Conservation (phyloP, 1,284 basidiomycete species). For the Tylopilus sp. region DNA sequence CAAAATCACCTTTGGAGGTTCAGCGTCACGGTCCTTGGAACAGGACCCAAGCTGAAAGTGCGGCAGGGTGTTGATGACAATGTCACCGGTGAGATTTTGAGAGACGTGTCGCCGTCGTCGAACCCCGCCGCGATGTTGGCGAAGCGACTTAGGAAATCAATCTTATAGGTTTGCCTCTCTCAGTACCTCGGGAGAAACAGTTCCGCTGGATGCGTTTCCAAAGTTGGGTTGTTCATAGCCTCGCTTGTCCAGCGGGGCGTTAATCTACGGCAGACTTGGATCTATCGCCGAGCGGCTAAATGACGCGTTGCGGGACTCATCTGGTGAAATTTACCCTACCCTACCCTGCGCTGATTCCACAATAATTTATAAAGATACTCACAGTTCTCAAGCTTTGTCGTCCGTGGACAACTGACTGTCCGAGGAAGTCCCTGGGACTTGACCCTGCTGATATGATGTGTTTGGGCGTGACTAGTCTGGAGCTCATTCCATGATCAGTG, state of each 20-base stretch:
- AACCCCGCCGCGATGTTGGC: background rate
- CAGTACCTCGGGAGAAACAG: background rate
- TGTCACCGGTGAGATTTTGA: too few species aligned
- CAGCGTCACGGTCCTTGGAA: too few species aligned
- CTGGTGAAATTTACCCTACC: slow-evolving; percentile 14
- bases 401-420: slow-evolving; percentile 2
- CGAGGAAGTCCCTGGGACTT: slow-evolving; percentile 6
- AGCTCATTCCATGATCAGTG: slow-evolving; percentile 12
- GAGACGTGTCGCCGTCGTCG: too few species aligned
- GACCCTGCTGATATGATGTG: slow-evolving; percentile 12
- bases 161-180: too few species aligned
- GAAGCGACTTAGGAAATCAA: too few species aligned
- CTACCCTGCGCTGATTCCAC: slow-evolving; percentile 5
- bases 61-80: too few species aligned
- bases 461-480: background rate
- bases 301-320: slow-evolving; percentile 19
- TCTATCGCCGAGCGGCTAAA: slow-evolving; percentile 2
- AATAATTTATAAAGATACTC: too few species aligned
- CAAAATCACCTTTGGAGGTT: too few species aligned
- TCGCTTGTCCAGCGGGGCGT: slow-evolving; percentile 22
- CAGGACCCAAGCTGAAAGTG: too few species aligned
- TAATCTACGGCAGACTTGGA: background rate
- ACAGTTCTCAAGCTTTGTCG: background rate
- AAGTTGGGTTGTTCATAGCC: slow-evolving; percentile 4
- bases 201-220: background rate